phyloP scores from a whole-genome alignment of 768 basidiomycete genomes.

The Macrolepiota fuliginosa region DNA sequence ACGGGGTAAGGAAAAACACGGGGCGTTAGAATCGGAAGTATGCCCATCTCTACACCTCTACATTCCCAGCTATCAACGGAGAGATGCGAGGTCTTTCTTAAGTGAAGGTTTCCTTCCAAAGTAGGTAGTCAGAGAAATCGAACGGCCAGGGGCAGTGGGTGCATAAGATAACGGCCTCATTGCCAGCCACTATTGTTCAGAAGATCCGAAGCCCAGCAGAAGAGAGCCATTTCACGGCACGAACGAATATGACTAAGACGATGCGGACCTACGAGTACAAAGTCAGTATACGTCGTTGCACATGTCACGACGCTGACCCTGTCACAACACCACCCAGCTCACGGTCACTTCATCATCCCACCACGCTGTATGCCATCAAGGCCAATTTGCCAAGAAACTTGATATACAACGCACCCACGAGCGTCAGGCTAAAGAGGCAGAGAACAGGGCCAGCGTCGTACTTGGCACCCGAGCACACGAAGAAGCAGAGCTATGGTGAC shows the following conservation, averaged over 20 bases:
- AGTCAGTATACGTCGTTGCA: no score
- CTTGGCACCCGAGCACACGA: constrained; percentile 69
- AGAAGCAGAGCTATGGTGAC: constrained; percentile 63
- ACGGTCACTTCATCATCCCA: constrained; percentile 23
- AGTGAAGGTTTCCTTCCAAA: no score
- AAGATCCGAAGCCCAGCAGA: no score
- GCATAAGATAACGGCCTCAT: no score
- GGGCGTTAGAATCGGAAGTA: not conserved
- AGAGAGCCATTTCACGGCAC: no score
- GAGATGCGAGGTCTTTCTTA: no score
- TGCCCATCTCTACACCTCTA: not conserved
- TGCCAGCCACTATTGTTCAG: no score
- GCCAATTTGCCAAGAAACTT: constrained; percentile 29
- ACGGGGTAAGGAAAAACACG: not conserved
- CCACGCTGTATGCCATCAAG: constrained; percentile 42
- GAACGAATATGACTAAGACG: no score
- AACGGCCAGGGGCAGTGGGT: no score
- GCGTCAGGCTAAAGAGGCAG: constrained; percentile 34
- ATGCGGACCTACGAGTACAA: no score
- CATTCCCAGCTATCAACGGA: not conserved
- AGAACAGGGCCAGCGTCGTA: constrained; percentile 59
- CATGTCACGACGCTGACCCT: no score
- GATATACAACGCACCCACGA: constrained; percentile 40
- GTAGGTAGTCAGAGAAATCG: no score
- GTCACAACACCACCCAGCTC: constrained; percentile 37